Evolutionary conservation across 257 asterid species (phyloP).

Genomic region (Striga asiatica): DNA sequence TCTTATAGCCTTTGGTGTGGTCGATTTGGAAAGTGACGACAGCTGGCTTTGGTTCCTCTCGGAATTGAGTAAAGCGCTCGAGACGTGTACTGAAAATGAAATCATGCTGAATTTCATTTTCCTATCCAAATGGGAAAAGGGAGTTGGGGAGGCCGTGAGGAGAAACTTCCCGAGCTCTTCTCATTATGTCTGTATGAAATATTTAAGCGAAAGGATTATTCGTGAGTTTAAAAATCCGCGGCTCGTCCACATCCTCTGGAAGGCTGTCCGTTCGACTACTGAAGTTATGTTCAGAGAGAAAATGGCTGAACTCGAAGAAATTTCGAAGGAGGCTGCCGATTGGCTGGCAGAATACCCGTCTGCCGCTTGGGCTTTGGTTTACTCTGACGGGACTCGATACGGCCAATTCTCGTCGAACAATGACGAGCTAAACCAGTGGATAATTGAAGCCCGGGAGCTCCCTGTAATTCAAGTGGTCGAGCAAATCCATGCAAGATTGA

Average conservation of each 20-base stretch:
- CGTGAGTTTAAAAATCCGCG: constrained; percentile 59
- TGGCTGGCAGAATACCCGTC: constrained; percentile 64
- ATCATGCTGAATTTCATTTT: constrained; percentile 30
- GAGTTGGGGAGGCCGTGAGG: constrained; percentile 49
- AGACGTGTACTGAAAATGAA: constrained; percentile 42
- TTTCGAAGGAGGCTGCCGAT: constrained; percentile 41
- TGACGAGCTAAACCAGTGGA: constrained; percentile 49
- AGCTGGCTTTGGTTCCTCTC: constrained; percentile 80
- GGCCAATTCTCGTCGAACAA: constrained; percentile 59
- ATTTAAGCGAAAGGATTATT: constrained; percentile 57
- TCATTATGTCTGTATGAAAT: constrained; percentile 54
- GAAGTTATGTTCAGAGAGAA: constrained; percentile 38
- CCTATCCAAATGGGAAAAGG: constrained; percentile 45
- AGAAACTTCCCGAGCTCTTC: constrained; percentile 34
- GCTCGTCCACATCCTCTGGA: constrained; percentile 61
- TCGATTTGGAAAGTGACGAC: constrained; percentile 55
- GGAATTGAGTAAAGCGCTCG: constrained; percentile 47
- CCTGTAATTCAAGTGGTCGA: constrained; percentile 63
- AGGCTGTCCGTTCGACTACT: constrained; percentile 52
- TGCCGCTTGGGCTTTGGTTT: constrained; percentile 43
- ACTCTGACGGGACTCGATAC: constrained; percentile 44
- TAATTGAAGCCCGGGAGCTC: constrained; percentile 58
- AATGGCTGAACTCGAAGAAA: constrained; percentile 51
- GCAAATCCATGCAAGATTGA: constrained; percentile 41
- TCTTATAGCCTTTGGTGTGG: constrained; percentile 63